A percentile compares a stretch with the other conserved stretches of the same genome.
Evolutionary conservation across 192 early-diverging fungal genomes (phyloP).

Genomic region (Chytriomyces sp.): DNA sequence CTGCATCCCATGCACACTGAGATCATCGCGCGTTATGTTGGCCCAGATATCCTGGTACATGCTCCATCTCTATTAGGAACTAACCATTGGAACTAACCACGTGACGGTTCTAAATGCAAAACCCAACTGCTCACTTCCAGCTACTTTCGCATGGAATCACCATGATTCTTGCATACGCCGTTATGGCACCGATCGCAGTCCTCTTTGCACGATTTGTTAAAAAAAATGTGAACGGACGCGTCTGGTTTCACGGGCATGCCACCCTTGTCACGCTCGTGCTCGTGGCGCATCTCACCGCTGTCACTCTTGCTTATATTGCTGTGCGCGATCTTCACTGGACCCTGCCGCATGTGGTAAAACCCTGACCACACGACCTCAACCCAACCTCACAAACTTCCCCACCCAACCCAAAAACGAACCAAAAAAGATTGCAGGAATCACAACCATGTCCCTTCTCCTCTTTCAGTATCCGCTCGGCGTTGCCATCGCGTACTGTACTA

Average conservation of each 20-base stretch:
- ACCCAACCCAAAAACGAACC: neutral
- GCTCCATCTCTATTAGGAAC: no score
- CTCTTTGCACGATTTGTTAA: neutral
- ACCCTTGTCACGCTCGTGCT: neutral
- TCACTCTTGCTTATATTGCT: neutral
- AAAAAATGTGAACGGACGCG: neutral
- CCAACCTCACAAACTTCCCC: neutral
- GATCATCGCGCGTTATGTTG: no score
- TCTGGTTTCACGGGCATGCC: neutral
- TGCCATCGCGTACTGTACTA: neutral
- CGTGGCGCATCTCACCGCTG: neutral
- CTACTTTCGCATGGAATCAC: neutral
- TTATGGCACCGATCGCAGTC: neutral
- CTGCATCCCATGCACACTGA: no score
- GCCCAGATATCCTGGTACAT: no score
- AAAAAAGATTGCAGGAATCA: neutral
- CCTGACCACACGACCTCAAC: neutral
- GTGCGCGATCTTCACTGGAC: neutral
- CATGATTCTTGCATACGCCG: neutral
- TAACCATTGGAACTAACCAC: no score
- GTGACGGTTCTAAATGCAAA: no score
- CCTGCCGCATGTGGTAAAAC: neutral
- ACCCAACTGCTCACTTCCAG: no score
- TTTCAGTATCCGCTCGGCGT: neutral
- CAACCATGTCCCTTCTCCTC: neutral